Percentiles rank a stretch among this genome's conserved stretches.
phyloP scores from a whole-genome alignment of 1,284 basidiomycete genomes.

The Paramarasmius palmivorus region DNA sequence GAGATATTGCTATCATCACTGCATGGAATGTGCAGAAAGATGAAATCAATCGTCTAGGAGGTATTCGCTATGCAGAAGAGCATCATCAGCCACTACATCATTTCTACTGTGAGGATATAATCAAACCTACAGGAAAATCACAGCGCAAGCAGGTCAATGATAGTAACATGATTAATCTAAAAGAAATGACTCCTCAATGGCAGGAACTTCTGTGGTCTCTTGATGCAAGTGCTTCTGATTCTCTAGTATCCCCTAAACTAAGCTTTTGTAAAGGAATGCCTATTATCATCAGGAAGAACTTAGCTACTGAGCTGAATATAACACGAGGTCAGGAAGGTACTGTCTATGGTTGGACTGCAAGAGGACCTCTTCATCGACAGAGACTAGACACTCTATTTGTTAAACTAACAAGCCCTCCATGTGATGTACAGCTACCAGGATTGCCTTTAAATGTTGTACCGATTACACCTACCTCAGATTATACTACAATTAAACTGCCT shows the following conservation, averaged over 20 bases:
- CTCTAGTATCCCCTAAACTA: slow-evolving; percentile 25
- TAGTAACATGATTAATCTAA: no score
- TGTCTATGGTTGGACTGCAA: slow-evolving; percentile 25
- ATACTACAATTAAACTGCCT: no score
- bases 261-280: slow-evolving; percentile 29
- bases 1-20: no score
- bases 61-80: slow-evolving; percentile 17
- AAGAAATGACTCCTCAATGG: no score
- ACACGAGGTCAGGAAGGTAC: slow-evolving; percentile 33
- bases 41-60: slow-evolving; percentile 18
- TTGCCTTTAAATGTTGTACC: no score
- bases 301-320: slow-evolving; percentile 29
- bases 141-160: background rate
- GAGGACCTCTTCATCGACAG: slow-evolving; percentile 1
- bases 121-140: background rate
- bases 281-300: no score
- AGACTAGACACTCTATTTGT: slow-evolving; percentile 37
- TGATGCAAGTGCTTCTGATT: slow-evolving; percentile 11
- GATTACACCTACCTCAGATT: no score
- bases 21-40: no score
- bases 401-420: slow-evolving; percentile 28
- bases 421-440: no score
- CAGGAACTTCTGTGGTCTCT: slow-evolving; percentile 24
- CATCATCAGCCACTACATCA: background rate
- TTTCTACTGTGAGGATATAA: slow-evolving; percentile 17